Evolutionary conservation across 495 filamentous ascomycete genomes (phyloP), one percentile per base, ranked within the genome.

Genomic region (Parmelia sp.): DNA sequence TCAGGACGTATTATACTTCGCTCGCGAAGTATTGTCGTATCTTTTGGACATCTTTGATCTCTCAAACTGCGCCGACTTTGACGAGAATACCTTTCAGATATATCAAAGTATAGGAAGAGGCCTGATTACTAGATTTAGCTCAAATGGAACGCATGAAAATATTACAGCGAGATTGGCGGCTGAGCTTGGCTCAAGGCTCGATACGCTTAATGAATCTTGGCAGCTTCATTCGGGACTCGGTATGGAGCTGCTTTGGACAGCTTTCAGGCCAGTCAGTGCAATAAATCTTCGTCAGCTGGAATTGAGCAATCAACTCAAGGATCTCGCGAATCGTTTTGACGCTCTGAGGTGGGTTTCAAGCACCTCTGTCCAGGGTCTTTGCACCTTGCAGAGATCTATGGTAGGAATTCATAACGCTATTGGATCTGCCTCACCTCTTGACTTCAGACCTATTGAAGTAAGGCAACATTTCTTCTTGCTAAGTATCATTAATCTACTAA

Each of bases 191-290:
- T 69, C 71, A 37, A 76, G 76, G 4, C 74, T 86, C 35, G 64
- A 73, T 51, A 71, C 68, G 6, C 83, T 87, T 70, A 74, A 79
- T 58, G 74, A 74, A 12, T 68, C 67, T 6, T 82, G 78, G 78
- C 83, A 86, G 53, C 75, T 94, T 10, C 83, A 78, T 0, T 92
- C 85, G 4, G 92, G 92, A 3, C 80, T 91, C 23, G 86, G 84
- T 65, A 96, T 97, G 90, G 90, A 96, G 71, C 75, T 74, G 33
- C 79, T 97, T 1, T 98, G 94, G 94, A 80, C 81, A 44, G 66
- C 74, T 0, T 84, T 93, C 68, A 82, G 85, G 68, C 91, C 92
- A 17, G 75, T 79, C 9, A 84, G 89, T 7, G 79, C 85, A 31
- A 70, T 76, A 27, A 82, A 81, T 31, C 74, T 83, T 37, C 58